Evolutionary conservation across 2,329 filamentous ascomycete genomes (phyloP), one percentile per base, ranked within the genome.

Genomic region (Aschersonia sp.): DNA sequence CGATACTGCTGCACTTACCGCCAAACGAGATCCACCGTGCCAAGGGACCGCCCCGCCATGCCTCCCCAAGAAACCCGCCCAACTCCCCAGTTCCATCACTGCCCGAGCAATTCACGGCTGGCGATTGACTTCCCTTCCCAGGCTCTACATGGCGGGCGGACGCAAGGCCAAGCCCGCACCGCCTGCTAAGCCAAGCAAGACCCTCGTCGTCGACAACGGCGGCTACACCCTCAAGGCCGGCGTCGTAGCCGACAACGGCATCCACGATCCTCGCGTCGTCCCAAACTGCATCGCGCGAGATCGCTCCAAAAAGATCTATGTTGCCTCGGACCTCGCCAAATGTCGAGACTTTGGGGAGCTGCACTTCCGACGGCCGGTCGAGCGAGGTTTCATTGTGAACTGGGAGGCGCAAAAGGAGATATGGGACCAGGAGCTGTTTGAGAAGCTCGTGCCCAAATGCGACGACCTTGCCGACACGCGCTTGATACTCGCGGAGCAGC

Each of bases 361-460:
- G 22, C 76, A 79, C 7, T 95, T 96, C 58, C 78, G 90, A 1
- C 74, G 90, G 0, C 92, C 92, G 0, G 85, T 97, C 1, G 92
- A 98, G 64, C 94, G 89, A 64, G 92, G 92, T 6, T 97, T 86
- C 60, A 73, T 97, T 45, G 89, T 97, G 51, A 96, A 90, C 60
- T 98, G 92, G 92, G 92, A 98, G 64, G 83, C 85, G 0, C 79
- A 98, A 68, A 90, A 87, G 65, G 89, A 92, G 59, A 87, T 98
- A 46, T 98, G 92, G 92, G 88, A 96, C 58, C 79, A 83, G 55
- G 82, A 89, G 51, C 85, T 97, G 58, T 82, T 94, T 56, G 69
- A 75, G 49, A 78, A 78, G 54, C 79, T 79, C n/a, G 71, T 73
- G 31, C 67, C 80, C 55, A 75, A 71, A 56, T 87, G 84, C 62